Evolutionary conservation across 768 basidiomycete genomes (phyloP).

Genomic region (Pisolithus albus): DNA sequence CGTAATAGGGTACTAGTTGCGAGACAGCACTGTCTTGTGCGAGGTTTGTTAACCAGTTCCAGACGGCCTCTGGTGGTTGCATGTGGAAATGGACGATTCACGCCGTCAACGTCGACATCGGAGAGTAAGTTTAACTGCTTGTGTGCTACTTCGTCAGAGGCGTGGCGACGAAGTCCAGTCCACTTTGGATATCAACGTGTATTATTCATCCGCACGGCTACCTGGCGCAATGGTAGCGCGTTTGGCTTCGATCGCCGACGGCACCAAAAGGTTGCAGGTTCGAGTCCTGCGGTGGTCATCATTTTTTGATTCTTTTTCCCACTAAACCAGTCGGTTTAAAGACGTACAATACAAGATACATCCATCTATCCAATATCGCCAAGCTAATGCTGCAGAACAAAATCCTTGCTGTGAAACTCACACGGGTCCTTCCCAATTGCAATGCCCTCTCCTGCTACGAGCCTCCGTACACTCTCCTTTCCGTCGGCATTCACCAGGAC

Average conservation of each 20-base stretch:
- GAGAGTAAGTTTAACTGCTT: conserved; percentile 10
- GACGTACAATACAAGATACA: not conserved
- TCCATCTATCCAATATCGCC: not conserved
- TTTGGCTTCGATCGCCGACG: conserved; percentile 83
- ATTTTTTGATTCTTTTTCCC: conserved; percentile 11
- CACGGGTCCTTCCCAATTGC: conserved; percentile 56
- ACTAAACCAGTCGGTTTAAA: not conserved
- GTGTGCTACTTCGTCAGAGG: conserved; percentile 10
- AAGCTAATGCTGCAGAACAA: conserved; percentile 9
- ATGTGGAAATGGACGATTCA: conserved; percentile 31
- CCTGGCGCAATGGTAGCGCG: conserved; percentile 94
- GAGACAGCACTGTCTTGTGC: conserved; percentile 36
- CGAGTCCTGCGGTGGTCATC: conserved; percentile 92
- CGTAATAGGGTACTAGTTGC: conserved; percentile 49
- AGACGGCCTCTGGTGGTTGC: conserved; percentile 37
- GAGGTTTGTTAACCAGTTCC: conserved; percentile 34
- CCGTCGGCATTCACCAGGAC: conserved; percentile 39
- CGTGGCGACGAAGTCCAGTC: no score
- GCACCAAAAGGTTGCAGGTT: conserved; percentile 95
- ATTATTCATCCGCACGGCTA: conserved; percentile 35
- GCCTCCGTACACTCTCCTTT: conserved; percentile 26
- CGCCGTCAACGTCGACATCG: conserved; percentile 15
- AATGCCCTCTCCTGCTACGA: conserved; percentile 39
- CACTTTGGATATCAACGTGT: conserved; percentile 1
- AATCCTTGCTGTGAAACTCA: conserved; percentile 44